Percentiles rank a stretch among this genome's conserved stretches.
Evolutionary conservation across 31 red algal species (phyloP).

Genomic region (Asparagopsis taxiformis): DNA sequence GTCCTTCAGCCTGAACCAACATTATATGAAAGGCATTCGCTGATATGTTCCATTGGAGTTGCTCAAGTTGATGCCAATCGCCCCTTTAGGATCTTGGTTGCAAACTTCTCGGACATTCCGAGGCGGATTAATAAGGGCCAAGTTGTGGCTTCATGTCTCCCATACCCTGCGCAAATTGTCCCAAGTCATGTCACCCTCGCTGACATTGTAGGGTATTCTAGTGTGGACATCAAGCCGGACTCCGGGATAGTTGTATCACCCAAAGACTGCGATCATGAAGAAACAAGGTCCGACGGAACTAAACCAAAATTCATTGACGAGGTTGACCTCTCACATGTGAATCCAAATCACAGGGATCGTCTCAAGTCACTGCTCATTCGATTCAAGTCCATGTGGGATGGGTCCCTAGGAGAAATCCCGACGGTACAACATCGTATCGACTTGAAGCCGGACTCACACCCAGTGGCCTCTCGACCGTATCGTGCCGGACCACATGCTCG

Average conservation of each 20-base stretch:
- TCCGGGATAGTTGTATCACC: neutral
- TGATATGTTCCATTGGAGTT: conserved; percentile 3
- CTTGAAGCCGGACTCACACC: conserved; percentile 1
- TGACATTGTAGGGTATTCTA: neutral
- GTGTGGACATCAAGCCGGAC: neutral
- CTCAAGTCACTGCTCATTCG: neutral
- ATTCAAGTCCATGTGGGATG: conserved; percentile 28
- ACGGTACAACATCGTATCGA: conserved; percentile 28
- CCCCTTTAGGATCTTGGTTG: conserved; percentile 18
- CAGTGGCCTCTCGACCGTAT: neutral
- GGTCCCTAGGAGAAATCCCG: conserved; percentile 7
- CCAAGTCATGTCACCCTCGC: neutral
- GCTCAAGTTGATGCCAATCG: conserved; percentile 23
- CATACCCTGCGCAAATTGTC: conserved; percentile 8
- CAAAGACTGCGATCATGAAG: neutral
- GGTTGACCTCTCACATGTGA: conserved; percentile 1
- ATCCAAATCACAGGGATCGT: neutral
- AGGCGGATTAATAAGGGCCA: conserved; percentile 7
- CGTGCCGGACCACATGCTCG: conserved; percentile 14
- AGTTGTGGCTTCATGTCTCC: neutral
- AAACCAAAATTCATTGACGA: neutral
- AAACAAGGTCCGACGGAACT: neutral
- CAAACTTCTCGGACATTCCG: conserved; percentile 7
- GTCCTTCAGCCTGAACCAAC: conserved; percentile 11
- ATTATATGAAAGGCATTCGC: neutral